phyloP scores from a whole-genome alignment of 352 stramenopile genomes.

The Pythium phragmiticola region DNA sequence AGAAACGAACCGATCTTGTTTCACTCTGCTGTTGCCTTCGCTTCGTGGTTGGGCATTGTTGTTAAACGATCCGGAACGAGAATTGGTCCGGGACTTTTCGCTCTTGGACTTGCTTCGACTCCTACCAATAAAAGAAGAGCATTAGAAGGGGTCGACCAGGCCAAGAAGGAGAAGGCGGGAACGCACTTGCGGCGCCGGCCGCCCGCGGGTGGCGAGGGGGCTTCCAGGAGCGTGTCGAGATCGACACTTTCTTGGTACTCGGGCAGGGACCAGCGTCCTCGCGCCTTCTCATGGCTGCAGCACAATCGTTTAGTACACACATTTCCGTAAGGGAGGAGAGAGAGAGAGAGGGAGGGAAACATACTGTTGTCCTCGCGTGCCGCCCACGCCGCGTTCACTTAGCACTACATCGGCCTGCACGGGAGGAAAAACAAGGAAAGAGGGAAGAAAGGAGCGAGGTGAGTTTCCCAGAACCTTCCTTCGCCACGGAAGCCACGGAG shows the following conservation, averaged over 20 bases:
- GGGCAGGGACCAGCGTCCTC: constrained; percentile 70
- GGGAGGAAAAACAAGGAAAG: not conserved
- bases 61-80: constrained; percentile 17
- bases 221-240: constrained; percentile 76
- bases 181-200: constrained; percentile 63
- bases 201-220: constrained; percentile 49
- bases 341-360: not conserved
- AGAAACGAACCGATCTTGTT: not conserved
- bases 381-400: constrained; percentile 40
- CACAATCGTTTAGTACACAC: not conserved
- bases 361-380: constrained; percentile 42
- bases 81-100: constrained; percentile 33
- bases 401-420: constrained; percentile 62
- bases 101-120: constrained; percentile 37
- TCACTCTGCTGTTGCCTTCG: constrained; percentile 1
- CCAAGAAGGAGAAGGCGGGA: not conserved
- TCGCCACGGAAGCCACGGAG: not conserved
- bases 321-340: not conserved
- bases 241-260: constrained; percentile 65
- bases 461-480: not conserved
- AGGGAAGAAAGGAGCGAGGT: not conserved
- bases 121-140: not conserved
- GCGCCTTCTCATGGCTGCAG: constrained; percentile 37
- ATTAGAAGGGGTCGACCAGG: not conserved
- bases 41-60: constrained; percentile 1